Percentiles rank a stretch among this genome's conserved stretches.
phyloP scores from a whole-genome alignment of 305 asterid genomes.

The Fraxinus albicans region DNA sequence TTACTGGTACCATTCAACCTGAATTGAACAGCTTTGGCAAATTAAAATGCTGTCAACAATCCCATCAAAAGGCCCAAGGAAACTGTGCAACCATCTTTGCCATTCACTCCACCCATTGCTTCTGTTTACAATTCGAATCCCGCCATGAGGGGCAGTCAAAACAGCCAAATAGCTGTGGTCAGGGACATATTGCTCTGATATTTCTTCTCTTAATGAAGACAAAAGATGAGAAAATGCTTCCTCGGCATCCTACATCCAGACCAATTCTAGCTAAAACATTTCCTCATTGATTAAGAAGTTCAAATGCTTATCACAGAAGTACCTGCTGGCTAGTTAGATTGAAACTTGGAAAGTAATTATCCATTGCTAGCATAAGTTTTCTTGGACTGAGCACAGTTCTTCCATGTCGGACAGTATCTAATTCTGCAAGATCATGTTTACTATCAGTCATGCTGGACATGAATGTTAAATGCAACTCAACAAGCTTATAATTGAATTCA shows the following conservation, averaged over 20 bases:
- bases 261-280: slow-evolving; percentile 17
- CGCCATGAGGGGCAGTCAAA: slow-evolving; percentile 44
- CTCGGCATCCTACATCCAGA: slow-evolving; percentile 81
- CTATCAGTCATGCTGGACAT: slow-evolving; percentile 3
- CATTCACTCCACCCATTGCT: slow-evolving; percentile 44
- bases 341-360: slow-evolving; percentile 65
- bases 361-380: slow-evolving; percentile 70
- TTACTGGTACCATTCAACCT: slow-evolving; percentile 84
- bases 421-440: slow-evolving; percentile 46
- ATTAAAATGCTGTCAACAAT: slow-evolving; percentile 66
- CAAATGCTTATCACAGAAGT: slow-evolving; percentile 15
- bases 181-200: slow-evolving; percentile 54
- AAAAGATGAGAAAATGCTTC: slow-evolving; percentile 85
- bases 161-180: slow-evolving; percentile 52
- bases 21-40: slow-evolving; percentile 87
- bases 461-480: slow-evolving; percentile 1
- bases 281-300: slow-evolving; percentile 7
- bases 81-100: slow-evolving; percentile 65
- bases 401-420: slow-evolving; percentile 47
- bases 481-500: background rate
- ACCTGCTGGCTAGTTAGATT: slow-evolving; percentile 90
- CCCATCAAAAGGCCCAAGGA: slow-evolving; percentile 90
- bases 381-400: slow-evolving; percentile 65
- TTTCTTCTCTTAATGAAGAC: slow-evolving; percentile 76
- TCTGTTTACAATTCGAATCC: slow-evolving; percentile 42